Conservation (phyloP, 306 rosid species). For the Trifolium dubium region DNA sequence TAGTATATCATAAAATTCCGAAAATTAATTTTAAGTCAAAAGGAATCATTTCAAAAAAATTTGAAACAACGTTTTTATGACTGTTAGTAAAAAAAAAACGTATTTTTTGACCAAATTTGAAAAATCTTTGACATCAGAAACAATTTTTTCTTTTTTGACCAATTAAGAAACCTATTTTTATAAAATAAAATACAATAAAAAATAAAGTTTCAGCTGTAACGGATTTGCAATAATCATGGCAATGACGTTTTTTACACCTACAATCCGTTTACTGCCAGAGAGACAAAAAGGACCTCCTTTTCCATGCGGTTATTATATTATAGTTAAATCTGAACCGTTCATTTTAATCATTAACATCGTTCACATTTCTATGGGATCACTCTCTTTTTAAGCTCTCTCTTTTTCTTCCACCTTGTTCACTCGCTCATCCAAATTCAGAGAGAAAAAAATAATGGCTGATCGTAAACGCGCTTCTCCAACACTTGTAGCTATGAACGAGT, state of each 20-base stretch:
- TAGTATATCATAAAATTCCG: no score
- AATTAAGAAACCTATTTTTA: no score
- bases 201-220: neutral
- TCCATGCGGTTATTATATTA: neutral
- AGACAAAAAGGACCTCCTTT: conserved; percentile 35
- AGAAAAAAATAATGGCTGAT: conserved; percentile 43
- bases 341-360: conserved; percentile 39
- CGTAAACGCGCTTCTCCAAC: conserved; percentile 56
- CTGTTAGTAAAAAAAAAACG: no score
- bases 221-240: conserved; percentile 21
- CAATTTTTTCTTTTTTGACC: no score
- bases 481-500: conserved; percentile 45
- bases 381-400: conserved; percentile 43
- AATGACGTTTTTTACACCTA: conserved; percentile 41
- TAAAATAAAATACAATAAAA: no score
- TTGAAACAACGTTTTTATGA: no score
- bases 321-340: conserved; percentile 54
- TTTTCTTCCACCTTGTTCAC: no score
- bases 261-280: neutral
- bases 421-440: neutral
- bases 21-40: no score
- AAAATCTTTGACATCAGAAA: no score
- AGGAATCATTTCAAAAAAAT: no score
- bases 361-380: conserved; percentile 47
- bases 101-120: no score